Evolutionary conservation across 805 yeast genomes (phyloP).

Genomic region (Isabelozyma heimii): DNA sequence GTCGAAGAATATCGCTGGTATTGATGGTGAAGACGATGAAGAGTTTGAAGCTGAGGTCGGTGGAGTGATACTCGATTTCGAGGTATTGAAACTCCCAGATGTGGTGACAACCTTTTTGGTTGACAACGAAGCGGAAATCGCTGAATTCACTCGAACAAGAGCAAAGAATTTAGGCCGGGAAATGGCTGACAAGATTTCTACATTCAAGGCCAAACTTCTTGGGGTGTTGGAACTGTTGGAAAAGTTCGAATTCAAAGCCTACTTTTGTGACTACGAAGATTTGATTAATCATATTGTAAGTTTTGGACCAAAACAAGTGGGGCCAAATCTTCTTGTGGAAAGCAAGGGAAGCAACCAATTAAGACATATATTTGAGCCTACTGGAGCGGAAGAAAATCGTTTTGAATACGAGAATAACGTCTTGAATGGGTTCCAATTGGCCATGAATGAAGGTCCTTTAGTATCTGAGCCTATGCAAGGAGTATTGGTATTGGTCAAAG

Average conservation of each 20-base stretch:
- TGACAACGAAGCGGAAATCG: conserved; percentile 44
- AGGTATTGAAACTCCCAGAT: conserved; percentile 57
- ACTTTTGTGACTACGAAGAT: conserved; percentile 12
- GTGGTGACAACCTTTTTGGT: conserved; percentile 48
- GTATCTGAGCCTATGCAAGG: conserved; percentile 89
- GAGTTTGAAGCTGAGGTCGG: conserved; percentile 37
- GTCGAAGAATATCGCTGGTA: conserved; percentile 42
- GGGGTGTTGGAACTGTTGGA: conserved; percentile 2
- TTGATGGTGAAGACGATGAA: conserved; percentile 8
- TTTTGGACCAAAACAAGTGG: conserved; percentile 76
- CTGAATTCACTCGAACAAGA: conserved; percentile 21
- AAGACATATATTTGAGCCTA: conserved; percentile 21
- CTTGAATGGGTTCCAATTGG: conserved; percentile 80
- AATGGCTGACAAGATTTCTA: conserved; percentile 6
- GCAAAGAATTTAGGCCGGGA: conserved; percentile 13
- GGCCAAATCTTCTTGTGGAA: conserved; percentile 74
- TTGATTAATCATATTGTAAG: conserved; percentile 44
- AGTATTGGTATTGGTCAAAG: conserved; percentile 48
- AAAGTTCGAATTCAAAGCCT: conserved; percentile 6
- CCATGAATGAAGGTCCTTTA: conserved; percentile 82
- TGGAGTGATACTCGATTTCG: conserved; percentile 48
- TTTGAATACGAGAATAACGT: conserved; percentile 58
- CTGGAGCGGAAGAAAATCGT: conserved; percentile 6
- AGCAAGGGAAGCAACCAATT: conserved; percentile 26
- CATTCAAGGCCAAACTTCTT: conserved; percentile 10